A percentile compares a stretch with the other conserved stretches of the same genome.
phyloP scores from a whole-genome alignment of 2,329 filamentous ascomycete species.

The Huntiella bhutanensis region DNA sequence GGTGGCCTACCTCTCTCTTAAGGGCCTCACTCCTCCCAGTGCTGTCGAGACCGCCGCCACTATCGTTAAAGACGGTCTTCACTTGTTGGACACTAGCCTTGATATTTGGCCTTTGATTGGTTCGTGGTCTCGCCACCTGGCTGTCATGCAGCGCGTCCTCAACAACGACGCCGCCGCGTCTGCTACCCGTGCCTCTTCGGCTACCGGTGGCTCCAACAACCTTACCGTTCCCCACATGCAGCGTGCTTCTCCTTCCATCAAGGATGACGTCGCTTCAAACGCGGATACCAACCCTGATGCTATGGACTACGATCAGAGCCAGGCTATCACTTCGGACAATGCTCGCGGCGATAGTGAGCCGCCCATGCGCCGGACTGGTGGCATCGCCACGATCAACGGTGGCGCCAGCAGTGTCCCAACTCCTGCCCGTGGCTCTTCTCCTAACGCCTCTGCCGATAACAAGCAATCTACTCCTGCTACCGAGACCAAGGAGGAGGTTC shows the following conservation, averaged over 20 bases:
- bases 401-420: conserved; percentile 30
- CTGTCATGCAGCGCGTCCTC: conserved; percentile 42
- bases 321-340: conserved; percentile 22
- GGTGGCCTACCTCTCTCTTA: conserved; percentile 42
- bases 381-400: conserved; percentile 40
- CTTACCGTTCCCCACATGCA: conserved; percentile 14
- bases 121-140: conserved; percentile 40
- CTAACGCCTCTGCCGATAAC: conserved; percentile 12
- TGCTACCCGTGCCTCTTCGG: conserved; percentile 16
- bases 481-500: conserved; percentile 12
- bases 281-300: conserved; percentile 34
- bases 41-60: conserved; percentile 36
- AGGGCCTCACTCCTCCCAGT: conserved; percentile 36
- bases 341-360: conserved; percentile 33
- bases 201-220: conserved; percentile 19
- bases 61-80: conserved; percentile 39
- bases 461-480: conserved; percentile 10
- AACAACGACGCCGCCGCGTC: conserved; percentile 29
- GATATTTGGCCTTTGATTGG: conserved; percentile 41
- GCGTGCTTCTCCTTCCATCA: conserved; percentile 24
- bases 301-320: conserved; percentile 37
- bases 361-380: conserved; percentile 30
- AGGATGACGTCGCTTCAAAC: conserved; percentile 37
- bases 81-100: conserved; percentile 38
- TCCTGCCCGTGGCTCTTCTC: conserved; percentile 28